Evolutionary conservation across 257 asterid species (phyloP).

Genomic region (Rehmannia glutinosa): DNA sequence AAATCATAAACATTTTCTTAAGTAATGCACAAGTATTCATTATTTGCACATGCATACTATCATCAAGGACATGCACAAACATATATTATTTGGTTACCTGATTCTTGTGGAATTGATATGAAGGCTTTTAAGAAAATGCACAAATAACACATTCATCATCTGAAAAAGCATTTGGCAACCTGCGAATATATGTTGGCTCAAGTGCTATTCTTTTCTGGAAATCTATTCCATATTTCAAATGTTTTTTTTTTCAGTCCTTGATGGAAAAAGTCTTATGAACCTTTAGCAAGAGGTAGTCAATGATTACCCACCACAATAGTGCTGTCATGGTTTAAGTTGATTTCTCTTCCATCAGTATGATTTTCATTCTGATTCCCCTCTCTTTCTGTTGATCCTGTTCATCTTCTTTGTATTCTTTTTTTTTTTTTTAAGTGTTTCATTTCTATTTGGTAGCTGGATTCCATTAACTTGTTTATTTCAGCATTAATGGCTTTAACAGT

Average conservation of each 20-base stretch:
- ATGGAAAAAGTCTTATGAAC: too few relatives aligned
- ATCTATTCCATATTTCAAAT: neutral
- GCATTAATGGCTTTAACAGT: neutral
- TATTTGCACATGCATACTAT: neutral
- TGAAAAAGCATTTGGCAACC: neutral
- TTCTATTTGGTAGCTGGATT: neutral
- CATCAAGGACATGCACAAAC: neutral
- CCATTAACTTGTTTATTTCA: constrained; percentile 10
- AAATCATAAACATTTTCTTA: neutral
- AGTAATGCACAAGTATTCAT: neutral
- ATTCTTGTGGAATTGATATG: neutral
- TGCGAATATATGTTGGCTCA: too few relatives aligned
- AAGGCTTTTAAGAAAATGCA: neutral
- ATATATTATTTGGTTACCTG: neutral
- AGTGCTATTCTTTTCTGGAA: too few relatives aligned
- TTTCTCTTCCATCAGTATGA: constrained; percentile 1
- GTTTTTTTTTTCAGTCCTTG: too few relatives aligned
- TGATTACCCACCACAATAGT: too few relatives aligned
- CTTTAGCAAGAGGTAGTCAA: too few relatives aligned
- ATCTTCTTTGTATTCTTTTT: neutral
- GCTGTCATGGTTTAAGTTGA: constrained; percentile 1
- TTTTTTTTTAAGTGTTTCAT: neutral
- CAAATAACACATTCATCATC: neutral
- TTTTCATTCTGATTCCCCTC: neutral
- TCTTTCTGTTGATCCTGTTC: too few relatives aligned